These are phyloP conservation scores for Saturnispora gosingensis DNA, from an alignment of 805 yeast genomes.

Conservation along the genomic window DNA sequence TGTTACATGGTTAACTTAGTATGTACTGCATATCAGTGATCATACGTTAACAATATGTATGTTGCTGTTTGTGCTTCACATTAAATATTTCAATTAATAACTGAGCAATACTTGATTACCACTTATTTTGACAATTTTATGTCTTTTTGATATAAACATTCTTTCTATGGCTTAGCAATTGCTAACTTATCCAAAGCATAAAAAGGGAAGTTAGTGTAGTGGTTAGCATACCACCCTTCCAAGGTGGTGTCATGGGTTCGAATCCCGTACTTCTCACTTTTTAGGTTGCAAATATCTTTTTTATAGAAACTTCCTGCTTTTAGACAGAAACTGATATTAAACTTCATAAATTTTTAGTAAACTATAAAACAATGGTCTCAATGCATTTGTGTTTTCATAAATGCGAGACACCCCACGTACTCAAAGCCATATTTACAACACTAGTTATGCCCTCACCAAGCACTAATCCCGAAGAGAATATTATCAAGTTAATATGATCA, in stretches of 20 bases:
- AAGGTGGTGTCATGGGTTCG: conserved; percentile 93
- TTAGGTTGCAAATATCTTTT: neutral
- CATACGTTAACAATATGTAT: too few relatives aligned
- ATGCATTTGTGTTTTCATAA: conserved; percentile 19
- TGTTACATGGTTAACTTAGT: too few relatives aligned
- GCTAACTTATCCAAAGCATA: too few relatives aligned
- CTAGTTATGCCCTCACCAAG: conserved; percentile 91
- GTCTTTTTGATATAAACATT: too few relatives aligned
- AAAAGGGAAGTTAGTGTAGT: conserved; percentile 78
- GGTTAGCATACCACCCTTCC: conserved; percentile 91
- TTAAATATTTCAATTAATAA: too few relatives aligned
- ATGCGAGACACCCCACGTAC: conserved; percentile 61
- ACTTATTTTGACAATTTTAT: too few relatives aligned
- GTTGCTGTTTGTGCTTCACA: too few relatives aligned
- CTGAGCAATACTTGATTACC: too few relatives aligned
- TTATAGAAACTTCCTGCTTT: neutral
- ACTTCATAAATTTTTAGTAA: neutral
- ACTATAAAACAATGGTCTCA: neutral
- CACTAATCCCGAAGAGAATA: conserved; percentile 84
- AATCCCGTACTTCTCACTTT: conserved; percentile 75
- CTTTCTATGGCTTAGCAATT: too few relatives aligned
- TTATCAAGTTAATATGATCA: conserved; percentile 63
- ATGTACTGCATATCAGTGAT: too few relatives aligned
- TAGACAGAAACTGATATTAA: too few relatives aligned
- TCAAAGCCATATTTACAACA: conserved; percentile 68